Evolutionary conservation across 2,329 filamentous ascomycete genomes (phyloP).

Genomic region (Corniculantispora saksenae): DNA sequence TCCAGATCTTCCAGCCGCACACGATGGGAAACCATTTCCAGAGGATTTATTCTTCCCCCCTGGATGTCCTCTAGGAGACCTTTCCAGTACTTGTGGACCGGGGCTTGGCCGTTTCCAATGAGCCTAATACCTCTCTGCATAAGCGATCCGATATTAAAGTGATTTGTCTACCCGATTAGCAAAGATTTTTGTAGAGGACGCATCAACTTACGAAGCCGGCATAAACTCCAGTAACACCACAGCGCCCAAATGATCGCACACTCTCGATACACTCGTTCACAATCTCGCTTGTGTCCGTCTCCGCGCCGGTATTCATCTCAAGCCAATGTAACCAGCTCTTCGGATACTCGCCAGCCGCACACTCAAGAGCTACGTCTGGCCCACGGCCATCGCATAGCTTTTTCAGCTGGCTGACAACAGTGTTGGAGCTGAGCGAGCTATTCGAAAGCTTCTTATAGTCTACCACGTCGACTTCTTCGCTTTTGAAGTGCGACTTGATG

Average conservation of each 20-base stretch:
- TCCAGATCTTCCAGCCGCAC: conserved; percentile 72
- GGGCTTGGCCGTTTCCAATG: conserved; percentile 66
- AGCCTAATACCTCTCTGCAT: conserved; percentile 87
- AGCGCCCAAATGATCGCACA: conserved; percentile 71
- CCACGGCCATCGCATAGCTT: conserved; percentile 72
- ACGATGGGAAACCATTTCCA: conserved; percentile 80
- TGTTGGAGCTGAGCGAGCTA: conserved; percentile 58
- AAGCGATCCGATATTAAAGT: conserved; percentile 79
- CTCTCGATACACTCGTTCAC: conserved; percentile 77
- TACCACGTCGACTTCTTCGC: conserved; percentile 62
- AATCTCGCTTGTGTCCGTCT: conserved; percentile 83
- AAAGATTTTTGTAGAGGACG: conserved; percentile 15
- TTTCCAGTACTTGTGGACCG: conserved; percentile 83
- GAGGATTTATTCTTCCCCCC: conserved; percentile 39
- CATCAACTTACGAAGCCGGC: conserved; percentile 53
- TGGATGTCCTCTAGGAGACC: conserved; percentile 70
- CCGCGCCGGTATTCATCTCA: conserved; percentile 63
- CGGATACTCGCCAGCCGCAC: conserved; percentile 60
- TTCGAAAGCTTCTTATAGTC: conserved; percentile 64
- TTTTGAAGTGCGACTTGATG: conserved; percentile 46
- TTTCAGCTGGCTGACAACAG: conserved; percentile 71
- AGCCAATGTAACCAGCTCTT: conserved; percentile 63
- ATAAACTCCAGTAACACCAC: conserved; percentile 74
- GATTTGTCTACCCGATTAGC: conserved; percentile 60
- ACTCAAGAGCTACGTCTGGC: conserved; percentile 73